phyloP scores from a whole-genome alignment of 2,329 filamentous ascomycete species.

The Curvularia sp. region DNA sequence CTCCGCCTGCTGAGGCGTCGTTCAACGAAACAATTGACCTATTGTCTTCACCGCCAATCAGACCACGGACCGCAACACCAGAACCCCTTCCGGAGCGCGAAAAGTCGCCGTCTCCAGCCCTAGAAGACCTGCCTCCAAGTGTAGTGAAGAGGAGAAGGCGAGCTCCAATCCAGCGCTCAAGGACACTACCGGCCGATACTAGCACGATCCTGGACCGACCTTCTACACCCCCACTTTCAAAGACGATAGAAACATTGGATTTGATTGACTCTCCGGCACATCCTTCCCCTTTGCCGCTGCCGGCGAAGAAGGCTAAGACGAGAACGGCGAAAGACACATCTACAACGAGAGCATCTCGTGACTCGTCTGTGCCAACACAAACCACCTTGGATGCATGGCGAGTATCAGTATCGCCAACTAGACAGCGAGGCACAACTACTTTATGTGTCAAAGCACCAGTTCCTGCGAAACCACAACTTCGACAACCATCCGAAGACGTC shows the following conservation, averaged over 20 bases:
- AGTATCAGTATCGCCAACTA: conserved; percentile 37
- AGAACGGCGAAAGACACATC: conserved; percentile 11
- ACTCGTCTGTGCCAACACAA: conserved; percentile 32
- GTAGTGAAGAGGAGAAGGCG: conserved; percentile 41
- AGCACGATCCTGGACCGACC: conserved; percentile 21
- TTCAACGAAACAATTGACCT: conserved; percentile 33
- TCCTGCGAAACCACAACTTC: conserved; percentile 27
- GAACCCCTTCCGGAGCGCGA: conserved; percentile 14
- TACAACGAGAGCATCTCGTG: conserved; percentile 15
- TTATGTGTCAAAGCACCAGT: conserved; percentile 19
- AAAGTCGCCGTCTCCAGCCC: conserved; percentile 28
- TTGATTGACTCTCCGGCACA: conserved; percentile 32
- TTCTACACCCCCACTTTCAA: conserved; percentile 24
- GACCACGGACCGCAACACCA: conserved; percentile 3
- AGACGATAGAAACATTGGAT: conserved; percentile 40
- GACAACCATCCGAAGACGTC: conserved; percentile 20
- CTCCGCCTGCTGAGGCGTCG: conserved; percentile 7
- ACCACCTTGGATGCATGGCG: conserved; percentile 44
- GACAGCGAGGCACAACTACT: conserved; percentile 14
- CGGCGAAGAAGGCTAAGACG: conserved; percentile 35
- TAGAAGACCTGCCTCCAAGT: conserved; percentile 37
- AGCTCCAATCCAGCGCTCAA: conserved; percentile 45
- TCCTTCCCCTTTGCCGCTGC: conserved; percentile 35
- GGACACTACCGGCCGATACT: conserved; percentile 36
- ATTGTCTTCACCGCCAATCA: conserved; percentile 40